phyloP scores from a whole-genome alignment of 169 alveolate genomes.

The Eimeria tenella region DNA sequence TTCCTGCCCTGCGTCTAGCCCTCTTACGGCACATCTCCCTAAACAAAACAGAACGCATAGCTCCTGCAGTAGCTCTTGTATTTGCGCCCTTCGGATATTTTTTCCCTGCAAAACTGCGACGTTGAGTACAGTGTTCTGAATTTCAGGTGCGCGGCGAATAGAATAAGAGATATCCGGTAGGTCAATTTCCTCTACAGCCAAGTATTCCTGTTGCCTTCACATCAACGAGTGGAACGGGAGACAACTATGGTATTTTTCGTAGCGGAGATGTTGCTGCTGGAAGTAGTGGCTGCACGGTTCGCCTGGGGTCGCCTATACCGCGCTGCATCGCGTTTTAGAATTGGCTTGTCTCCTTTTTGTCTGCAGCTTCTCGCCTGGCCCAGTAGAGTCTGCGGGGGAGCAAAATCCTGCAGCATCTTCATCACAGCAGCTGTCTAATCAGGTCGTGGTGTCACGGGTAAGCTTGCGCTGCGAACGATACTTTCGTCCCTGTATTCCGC shows the following conservation, averaged over 20 bases:
- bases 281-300: no score
- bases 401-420: slow-evolving; percentile 18
- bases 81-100: no score
- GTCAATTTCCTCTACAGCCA: neutral
- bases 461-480: neutral
- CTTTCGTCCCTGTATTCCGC: neutral
- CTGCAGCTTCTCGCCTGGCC: slow-evolving; percentile 62
- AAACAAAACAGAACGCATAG: no score
- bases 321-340: neutral
- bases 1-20: neutral
- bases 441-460: slow-evolving; percentile 15
- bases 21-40: no score
- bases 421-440: slow-evolving; percentile 50
- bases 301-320: neutral
- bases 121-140: neutral
- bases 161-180: slow-evolving; percentile 64
- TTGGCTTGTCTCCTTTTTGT: neutral
- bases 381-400: slow-evolving; percentile 18
- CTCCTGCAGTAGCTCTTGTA: no score
- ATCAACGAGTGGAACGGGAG: neutral
- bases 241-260: neutral
- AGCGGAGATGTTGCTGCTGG: no score
- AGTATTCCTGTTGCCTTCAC: neutral
- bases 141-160: slow-evolving; percentile 62
- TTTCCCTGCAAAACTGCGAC: no score